phyloP scores from a whole-genome alignment of 768 basidiomycete species.

The Hirschioporus abietinus region DNA sequence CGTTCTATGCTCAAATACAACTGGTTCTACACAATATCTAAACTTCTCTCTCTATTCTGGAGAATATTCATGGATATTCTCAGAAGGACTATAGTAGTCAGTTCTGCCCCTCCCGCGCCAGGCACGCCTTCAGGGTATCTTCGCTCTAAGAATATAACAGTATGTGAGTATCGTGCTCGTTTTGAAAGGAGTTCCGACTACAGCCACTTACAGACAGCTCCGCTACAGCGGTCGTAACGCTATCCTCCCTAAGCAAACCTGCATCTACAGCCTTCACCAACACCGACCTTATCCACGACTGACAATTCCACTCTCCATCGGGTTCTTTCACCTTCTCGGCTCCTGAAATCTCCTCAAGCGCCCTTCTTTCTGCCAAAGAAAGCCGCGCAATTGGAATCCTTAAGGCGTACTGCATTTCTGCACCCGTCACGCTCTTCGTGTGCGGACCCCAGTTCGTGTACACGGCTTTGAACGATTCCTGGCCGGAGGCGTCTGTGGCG shows the following conservation, averaged over 20 bases:
- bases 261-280: constrained; percentile 13
- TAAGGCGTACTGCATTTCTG: constrained; percentile 2
- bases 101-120: background rate
- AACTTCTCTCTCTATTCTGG: too few relatives aligned
- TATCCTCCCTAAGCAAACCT: constrained; percentile 5
- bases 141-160: background rate
- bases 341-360: constrained; percentile 20
- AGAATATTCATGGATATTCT: background rate
- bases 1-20: too few relatives aligned
- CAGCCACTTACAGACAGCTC: background rate
- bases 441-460: constrained; percentile 25
- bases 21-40: too few relatives aligned
- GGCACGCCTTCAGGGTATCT: background rate
- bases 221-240: background rate
- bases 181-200: background rate
- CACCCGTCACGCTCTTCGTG: constrained; percentile 15
- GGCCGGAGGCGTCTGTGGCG: background rate
- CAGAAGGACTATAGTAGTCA: background rate
- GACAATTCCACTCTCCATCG: constrained; percentile 27
- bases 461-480: background rate
- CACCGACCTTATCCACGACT: constrained; percentile 25
- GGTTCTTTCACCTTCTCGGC: constrained; percentile 18
- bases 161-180: background rate
- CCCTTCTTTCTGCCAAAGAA: constrained; percentile 13
- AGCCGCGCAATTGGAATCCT: constrained; percentile 14